Conservation (phyloP, 371 early-diverging fungal genomes). For the Syncephalastrum contaminatum region DNA sequence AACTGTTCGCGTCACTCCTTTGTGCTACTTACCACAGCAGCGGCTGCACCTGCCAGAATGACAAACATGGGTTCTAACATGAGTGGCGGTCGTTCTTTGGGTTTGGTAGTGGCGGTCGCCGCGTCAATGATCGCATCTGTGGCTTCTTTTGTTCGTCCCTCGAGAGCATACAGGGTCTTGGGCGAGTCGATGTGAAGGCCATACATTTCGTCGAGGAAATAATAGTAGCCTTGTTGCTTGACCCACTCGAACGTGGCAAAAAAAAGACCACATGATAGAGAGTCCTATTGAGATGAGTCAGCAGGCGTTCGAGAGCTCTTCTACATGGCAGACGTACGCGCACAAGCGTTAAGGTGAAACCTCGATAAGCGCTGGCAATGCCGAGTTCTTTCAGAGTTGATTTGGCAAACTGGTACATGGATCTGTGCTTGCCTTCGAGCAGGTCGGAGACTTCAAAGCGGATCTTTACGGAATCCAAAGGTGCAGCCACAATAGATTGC, state of each 20-base stretch:
- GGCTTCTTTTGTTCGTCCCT: constrained; percentile 23
- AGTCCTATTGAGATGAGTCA: constrained; percentile 47
- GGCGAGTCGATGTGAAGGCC: constrained; percentile 50
- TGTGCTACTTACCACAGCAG: constrained; percentile 62
- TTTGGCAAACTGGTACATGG: constrained; percentile 67
- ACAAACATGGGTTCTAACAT: constrained; percentile 69
- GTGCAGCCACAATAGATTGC: constrained; percentile 73
- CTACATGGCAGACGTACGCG: constrained; percentile 39
- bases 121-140: constrained; percentile 17
- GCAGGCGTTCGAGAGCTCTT: too few species aligned
- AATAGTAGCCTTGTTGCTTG: constrained; percentile 67
- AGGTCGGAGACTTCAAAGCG: constrained; percentile 76
- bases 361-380: constrained; percentile 66
- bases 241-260: constrained; percentile 80
- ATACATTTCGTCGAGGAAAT: constrained; percentile 58
- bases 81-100: constrained; percentile 45
- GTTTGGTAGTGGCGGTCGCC: constrained; percentile 7
- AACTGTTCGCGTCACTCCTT: too few species aligned
- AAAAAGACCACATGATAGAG: constrained; percentile 70
- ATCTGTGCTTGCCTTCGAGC: constrained; percentile 70
- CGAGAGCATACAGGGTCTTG: constrained; percentile 28
- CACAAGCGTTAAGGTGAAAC: constrained; percentile 63
- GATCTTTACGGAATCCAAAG: constrained; percentile 72
- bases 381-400: constrained; percentile 65
- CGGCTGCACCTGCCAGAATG: constrained; percentile 69